Conservation (phyloP, 2,329 filamentous ascomycete genomes). For the Aureobasidium subglaciale region DNA sequence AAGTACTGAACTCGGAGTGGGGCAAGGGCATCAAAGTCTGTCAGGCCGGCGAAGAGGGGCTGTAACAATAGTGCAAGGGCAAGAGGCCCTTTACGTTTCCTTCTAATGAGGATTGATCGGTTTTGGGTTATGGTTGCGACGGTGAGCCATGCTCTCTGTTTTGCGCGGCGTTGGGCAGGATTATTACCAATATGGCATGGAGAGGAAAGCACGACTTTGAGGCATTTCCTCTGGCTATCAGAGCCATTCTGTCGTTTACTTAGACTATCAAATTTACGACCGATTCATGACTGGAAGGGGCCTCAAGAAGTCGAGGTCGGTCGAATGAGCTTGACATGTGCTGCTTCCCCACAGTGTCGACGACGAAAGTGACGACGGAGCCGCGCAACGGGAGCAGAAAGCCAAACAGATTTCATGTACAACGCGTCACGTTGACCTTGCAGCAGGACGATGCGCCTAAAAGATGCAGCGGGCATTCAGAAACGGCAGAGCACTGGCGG, state of each 20-base stretch:
- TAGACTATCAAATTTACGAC: constrained; percentile 13
- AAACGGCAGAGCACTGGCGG: constrained; percentile 10
- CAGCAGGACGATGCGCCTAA: constrained; percentile 10
- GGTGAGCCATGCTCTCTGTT: constrained; percentile 1
- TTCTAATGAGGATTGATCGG: background rate
- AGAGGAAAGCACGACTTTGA: constrained; percentile 8
- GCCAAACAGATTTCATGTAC: background rate
- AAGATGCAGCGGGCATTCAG: constrained; percentile 2
- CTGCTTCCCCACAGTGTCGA: background rate
- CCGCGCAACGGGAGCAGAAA: background rate
- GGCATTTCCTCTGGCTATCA: constrained; percentile 2
- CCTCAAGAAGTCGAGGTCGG: background rate
- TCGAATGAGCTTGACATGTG: background rate
- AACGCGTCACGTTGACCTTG: constrained; percentile 2
- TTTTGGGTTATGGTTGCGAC: constrained; percentile 7
- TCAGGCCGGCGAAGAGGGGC: constrained; percentile 91
- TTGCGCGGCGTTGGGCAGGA: constrained; percentile 14
- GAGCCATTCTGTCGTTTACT: constrained; percentile 14
- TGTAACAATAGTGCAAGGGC: constrained; percentile 45
- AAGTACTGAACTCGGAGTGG: constrained; percentile 98
- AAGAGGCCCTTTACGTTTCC: constrained; percentile 1
- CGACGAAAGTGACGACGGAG: constrained; percentile 2
- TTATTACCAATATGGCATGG: constrained; percentile 1
- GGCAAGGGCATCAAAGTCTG: constrained; percentile 95
- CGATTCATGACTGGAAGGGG: constrained; percentile 1